phyloP scores from a whole-genome alignment of 75 land plant genomes.

The Sequoiadendron giganteum region DNA sequence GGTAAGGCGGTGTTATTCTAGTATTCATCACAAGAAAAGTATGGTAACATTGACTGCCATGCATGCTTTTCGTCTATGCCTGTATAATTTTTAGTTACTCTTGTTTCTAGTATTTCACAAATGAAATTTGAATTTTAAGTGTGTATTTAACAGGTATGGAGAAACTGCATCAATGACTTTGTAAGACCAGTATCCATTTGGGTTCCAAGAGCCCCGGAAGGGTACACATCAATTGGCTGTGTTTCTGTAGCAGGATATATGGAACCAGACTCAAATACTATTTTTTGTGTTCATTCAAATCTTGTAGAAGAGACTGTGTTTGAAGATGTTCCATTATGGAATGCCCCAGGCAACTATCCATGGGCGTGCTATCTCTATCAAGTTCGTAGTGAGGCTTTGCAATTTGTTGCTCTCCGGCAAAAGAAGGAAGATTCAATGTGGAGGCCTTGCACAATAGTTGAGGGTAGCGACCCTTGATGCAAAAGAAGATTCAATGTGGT shows the following conservation, averaged over 20 bases:
- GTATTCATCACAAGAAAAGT: not conserved
- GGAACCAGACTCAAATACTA: constrained; percentile 59
- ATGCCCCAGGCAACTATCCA: constrained; percentile 68
- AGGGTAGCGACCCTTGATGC: constrained; percentile 4
- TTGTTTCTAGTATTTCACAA: not conserved
- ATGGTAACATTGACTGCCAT: not conserved
- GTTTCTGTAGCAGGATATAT: constrained; percentile 66
- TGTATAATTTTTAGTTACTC: not conserved
- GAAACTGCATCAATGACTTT: constrained; percentile 87
- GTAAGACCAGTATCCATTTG: constrained; percentile 73
- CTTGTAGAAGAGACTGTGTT: constrained; percentile 59
- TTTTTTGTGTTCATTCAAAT: constrained; percentile 56
- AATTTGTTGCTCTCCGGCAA: constrained; percentile 76
- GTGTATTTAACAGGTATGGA: constrained; percentile 74
- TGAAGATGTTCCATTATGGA: constrained; percentile 78
- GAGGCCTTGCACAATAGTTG: constrained; percentile 40
- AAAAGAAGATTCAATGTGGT: constrained; percentile 53
- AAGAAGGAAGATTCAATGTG: constrained; percentile 51
- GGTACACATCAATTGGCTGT: constrained; percentile 77
- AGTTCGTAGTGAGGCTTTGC: constrained; percentile 74
- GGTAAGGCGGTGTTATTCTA: constrained; percentile 38
- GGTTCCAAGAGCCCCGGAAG: constrained; percentile 87
- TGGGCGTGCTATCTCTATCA: constrained; percentile 93
- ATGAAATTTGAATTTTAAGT: not conserved
- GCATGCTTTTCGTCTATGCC: not conserved